Base-by-base conservation (phyloP, 2,329 filamentous ascomycete species). In the Colletotrichum kahawae region DNA sequence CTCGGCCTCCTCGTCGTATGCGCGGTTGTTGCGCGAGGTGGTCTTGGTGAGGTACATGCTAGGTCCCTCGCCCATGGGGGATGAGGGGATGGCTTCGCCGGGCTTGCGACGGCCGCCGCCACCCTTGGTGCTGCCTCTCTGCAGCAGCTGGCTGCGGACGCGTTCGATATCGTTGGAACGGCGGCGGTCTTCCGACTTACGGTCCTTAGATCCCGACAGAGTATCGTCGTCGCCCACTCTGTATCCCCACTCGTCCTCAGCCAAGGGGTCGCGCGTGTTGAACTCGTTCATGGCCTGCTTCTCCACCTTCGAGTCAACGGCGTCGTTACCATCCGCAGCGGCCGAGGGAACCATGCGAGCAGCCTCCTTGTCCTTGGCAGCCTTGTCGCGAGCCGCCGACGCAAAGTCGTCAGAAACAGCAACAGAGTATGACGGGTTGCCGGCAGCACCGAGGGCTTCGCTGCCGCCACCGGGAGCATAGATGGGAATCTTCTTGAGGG, bases 401-500 rank as follows among this genome's bases (percentile, higher is more conserved):
- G 74, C 95, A 78, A 92, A 90, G 0, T 90, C 86, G 77, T 96
- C 93, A 3, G 91, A 88, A 16, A 98, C 93, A 8, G 93, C 83
- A 24, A 98, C 96, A 21, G 93, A 93, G 87, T 97, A 98, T 7
- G 92, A 87, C 1, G 96, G 96, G 84, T 97, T 97, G 36, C 89
- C 91, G 7, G 94, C 90, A 54, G 90, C 91, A 73, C 92, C 92
- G 4, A 93, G 85, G 48, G 88, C 78, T 71, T 92, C 90, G 71
- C 86, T 87, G 71, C 93, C 94, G 74, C 94, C 95, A 54, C 93
- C 95, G 71, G 96, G 96, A 24, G 88, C 92, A 79, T 95, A 90
- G 81, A 99, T 96, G 12, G 96, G 96, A 21, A 99, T 90, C 85
- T 93, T 95, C 85, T 95, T 94, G 74, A 98, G 87, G 5, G 96